Evolutionary conservation across 2,329 filamentous ascomycete genomes (phyloP), one percentile per base, ranked within the genome.

Genomic region (Thelonectria olida): DNA sequence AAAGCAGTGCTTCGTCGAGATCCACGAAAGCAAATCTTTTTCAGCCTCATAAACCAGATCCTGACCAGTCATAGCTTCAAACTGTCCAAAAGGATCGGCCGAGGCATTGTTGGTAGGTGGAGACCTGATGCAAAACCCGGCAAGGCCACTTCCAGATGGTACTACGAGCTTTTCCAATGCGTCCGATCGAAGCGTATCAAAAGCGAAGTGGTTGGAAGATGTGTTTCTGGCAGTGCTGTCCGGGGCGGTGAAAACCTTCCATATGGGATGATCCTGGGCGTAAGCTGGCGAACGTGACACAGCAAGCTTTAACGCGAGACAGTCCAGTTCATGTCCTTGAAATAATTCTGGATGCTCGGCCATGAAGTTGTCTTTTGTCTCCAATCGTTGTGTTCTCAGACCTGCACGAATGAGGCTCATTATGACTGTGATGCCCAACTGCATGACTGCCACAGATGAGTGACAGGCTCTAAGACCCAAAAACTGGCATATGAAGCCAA

Each of bases 391-490:
- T 17, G 22, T 58, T 1, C 49, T 19, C 0, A 58, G 31, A 5
- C 13, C 49, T 5, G 31, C 49, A 0, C 41, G 22, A 1, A 28
- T 19, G 3, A 8, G 17, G 12, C 55, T 58, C 41, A 58, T 58
- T 1, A 48, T 4, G 7, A 54, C 5, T 2, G 22, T 48, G 0
- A 23, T 20, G 2, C 55, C 49, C 25, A 53, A 41, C 19, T 58
- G 49, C 2, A n/a, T n/a, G 15, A 58, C 3, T 2, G 49, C 28
- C 8, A 58, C 31, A 1, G 41, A 25, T 2, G 41, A 58, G n/a
- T 58, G 49, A 13, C 48, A 31, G 13, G 19, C 55, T 19, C 55
- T n/a, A 4, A 58, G 20, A 2, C 55, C 55, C 7, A 58, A 17
- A 20, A 53, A 58, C 9, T 58, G 41, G 4, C 41, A 10, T 5